phyloP scores from a whole-genome alignment of 352 stramenopile species.

The Phytophthora melonis region DNA sequence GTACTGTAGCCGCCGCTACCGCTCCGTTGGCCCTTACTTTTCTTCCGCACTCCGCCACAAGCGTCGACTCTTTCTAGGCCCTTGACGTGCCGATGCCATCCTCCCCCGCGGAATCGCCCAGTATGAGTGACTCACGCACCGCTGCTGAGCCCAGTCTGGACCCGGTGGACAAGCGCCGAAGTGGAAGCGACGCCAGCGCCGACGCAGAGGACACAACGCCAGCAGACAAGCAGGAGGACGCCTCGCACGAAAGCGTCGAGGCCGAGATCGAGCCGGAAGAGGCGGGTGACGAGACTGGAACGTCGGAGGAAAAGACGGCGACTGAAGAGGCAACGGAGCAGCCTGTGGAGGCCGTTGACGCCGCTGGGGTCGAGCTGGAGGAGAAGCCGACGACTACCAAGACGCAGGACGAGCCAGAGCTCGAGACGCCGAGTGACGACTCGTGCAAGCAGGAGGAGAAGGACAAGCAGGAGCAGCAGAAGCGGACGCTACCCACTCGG shows the following conservation, averaged over 20 bases:
- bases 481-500: constrained; percentile 8
- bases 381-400: constrained; percentile 21
- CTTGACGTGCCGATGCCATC: constrained; percentile 20
- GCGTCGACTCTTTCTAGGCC: constrained; percentile 15
- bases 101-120: neutral
- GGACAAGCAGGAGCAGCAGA: constrained; percentile 2
- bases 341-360: constrained; percentile 7
- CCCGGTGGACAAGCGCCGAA: constrained; percentile 16
- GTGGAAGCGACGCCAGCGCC: constrained; percentile 24
- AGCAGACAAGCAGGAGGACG: constrained; percentile 13
- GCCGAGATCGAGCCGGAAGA: constrained; percentile 29
- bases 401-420: constrained; percentile 35
- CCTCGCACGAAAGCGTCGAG: constrained; percentile 15
- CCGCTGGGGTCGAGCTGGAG: constrained; percentile 19
- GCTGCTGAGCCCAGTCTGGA: constrained; percentile 13
- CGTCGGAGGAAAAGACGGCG: constrained; percentile 26
- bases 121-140: neutral
- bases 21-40: constrained; percentile 5
- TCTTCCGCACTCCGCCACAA: constrained; percentile 15
- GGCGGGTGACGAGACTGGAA: constrained; percentile 29
- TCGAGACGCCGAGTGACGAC: constrained; percentile 37
- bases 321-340: neutral
- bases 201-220: constrained; percentile 27
- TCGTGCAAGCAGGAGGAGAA: constrained; percentile 28
- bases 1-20: constrained; percentile 1